Evolutionary conservation across 768 basidiomycete species (phyloP).

Genomic region (Lepiota venenata): DNA sequence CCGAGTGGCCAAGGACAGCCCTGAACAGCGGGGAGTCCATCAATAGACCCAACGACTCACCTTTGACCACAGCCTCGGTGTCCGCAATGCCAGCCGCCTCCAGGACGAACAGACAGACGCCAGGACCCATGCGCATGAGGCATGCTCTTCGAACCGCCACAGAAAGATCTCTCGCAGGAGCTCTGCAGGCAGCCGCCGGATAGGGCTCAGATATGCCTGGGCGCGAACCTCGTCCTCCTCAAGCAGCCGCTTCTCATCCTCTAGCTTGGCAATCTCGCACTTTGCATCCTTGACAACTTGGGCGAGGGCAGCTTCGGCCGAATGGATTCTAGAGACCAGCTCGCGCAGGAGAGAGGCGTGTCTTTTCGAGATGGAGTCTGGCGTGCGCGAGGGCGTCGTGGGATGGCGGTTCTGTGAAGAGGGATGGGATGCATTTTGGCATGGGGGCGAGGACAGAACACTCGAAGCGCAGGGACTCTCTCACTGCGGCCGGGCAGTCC

Average conservation of each 20-base stretch:
- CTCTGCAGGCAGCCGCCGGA: constrained; percentile 67
- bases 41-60: constrained; percentile 35
- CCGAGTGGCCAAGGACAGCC: no score
- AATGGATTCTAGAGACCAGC: constrained; percentile 45
- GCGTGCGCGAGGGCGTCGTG: constrained; percentile 49
- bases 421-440: constrained; percentile 8
- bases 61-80: constrained; percentile 77
- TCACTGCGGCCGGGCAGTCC: no score
- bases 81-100: constrained; percentile 60
- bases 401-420: constrained; percentile 59
- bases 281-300: constrained; percentile 55
- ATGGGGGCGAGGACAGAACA: not conserved
- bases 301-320: constrained; percentile 53
- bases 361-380: constrained; percentile 38
- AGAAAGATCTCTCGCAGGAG: constrained; percentile 72
- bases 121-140: constrained; percentile 76
- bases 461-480: constrained; percentile 8
- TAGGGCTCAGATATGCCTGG: constrained; percentile 68
- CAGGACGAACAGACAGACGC: constrained; percentile 66
- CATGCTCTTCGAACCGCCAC: constrained; percentile 63
- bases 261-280: constrained; percentile 50
- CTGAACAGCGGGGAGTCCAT: constrained; percentile 1
- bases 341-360: constrained; percentile 26
- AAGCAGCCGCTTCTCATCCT: constrained; percentile 42
- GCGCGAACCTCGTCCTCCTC: constrained; percentile 47